Evolutionary conservation across 1,284 basidiomycete genomes (phyloP).

Genomic region (Trichosporon sp.): DNA sequence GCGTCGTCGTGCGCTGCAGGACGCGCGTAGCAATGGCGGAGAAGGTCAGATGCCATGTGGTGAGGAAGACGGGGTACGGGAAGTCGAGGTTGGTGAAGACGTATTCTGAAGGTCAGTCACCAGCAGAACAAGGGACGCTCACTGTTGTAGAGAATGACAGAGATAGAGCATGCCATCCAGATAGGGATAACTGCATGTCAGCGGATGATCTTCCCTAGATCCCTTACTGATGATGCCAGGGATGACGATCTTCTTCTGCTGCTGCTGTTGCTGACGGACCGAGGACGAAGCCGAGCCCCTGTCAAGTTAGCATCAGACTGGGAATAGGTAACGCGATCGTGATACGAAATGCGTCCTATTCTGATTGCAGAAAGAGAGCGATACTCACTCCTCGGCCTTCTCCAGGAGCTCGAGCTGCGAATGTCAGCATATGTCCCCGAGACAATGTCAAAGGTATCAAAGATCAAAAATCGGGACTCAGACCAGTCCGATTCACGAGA

Average conservation of each 20-base stretch:
- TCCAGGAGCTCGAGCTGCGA: constrained; percentile 11
- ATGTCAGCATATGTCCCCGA: not conserved
- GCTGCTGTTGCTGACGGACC: constrained; percentile 11
- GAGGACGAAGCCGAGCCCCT: constrained; percentile 5
- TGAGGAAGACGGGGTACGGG: constrained; percentile 77
- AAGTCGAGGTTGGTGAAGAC: constrained; percentile 78
- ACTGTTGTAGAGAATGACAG: constrained; percentile 95
- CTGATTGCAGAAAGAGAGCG: no score
- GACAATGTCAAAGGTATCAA: not conserved
- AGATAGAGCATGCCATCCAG: constrained; percentile 76
- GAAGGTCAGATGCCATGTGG: constrained; percentile 79
- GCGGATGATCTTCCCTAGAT: not conserved
- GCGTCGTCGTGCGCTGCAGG: constrained; percentile 75
- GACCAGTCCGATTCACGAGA: no score
- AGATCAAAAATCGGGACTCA: no score
- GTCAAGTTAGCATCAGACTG: not conserved
- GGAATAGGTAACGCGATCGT: not conserved
- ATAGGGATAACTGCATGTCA: constrained; percentile 43
- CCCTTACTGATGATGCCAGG: constrained; percentile 46
- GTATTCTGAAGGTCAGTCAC: constrained; percentile 52
- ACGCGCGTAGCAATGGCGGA: constrained; percentile 85
- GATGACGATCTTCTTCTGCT: constrained; percentile 48
- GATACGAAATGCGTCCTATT: no score
- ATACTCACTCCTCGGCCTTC: constrained; percentile 22
- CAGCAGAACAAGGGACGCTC: constrained; percentile 1